phyloP scores from a whole-genome alignment of 129 eudicot species.

The Oenanthe sinensis region DNA sequence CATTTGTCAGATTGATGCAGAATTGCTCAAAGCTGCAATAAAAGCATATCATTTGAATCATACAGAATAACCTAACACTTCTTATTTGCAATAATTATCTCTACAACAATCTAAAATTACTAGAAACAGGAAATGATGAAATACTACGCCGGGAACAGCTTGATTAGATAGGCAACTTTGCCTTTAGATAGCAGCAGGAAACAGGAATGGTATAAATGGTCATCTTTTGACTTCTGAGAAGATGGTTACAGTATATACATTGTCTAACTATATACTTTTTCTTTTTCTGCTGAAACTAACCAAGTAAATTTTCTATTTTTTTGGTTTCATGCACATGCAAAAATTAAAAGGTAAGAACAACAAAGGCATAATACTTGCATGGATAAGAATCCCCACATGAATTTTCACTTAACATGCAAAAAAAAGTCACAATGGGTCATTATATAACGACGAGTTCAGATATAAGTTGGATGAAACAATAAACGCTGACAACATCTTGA shows the following conservation, averaged over 20 bases:
- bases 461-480: background rate
- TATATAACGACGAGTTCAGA: background rate
- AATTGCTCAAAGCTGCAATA: slow-evolving; percentile 92
- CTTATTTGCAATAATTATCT: slow-evolving; percentile 1
- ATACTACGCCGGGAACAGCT: background rate
- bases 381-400: background rate
- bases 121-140: background rate
- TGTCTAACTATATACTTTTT: background rate
- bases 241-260: background rate
- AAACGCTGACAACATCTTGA: background rate
- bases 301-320: background rate
- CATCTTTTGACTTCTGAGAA: background rate
- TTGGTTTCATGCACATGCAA: no score
- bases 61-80: background rate
- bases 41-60: slow-evolving; percentile 1
- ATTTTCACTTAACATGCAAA: background rate
- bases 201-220: background rate
- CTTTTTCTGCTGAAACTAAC: background rate
- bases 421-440: background rate
- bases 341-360: no score
- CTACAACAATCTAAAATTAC: background rate
- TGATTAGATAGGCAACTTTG: background rate
- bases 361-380: background rate
- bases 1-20: slow-evolving; percentile 98
- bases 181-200: background rate